A percentile compares a stretch with the other conserved stretches of the same genome.
Conservation (phyloP, 2,329 filamentous ascomycete genomes). For the Thelonectria olida region DNA sequence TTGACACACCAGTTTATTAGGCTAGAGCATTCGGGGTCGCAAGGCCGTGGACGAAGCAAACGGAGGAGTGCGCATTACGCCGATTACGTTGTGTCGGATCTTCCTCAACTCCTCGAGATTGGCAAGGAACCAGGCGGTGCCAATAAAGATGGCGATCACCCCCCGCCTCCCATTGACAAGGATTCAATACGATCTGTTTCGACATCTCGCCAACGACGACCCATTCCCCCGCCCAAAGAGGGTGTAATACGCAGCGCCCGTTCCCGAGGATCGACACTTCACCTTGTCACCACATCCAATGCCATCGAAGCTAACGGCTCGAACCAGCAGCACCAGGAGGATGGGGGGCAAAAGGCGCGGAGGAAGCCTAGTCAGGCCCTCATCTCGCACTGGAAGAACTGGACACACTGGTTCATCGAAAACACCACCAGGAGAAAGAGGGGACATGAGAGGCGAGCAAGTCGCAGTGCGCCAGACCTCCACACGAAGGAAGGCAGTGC, state of each 20-base stretch:
- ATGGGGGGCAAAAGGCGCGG: slow-evolving; percentile 56
- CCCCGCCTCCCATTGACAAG: slow-evolving; percentile 80
- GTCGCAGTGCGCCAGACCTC: slow-evolving; percentile 68
- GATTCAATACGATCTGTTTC: slow-evolving; percentile 79
- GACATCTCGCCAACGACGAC: slow-evolving; percentile 78
- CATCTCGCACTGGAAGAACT: slow-evolving; percentile 69
- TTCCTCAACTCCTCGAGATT: slow-evolving; percentile 79
- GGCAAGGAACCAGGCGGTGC: slow-evolving; percentile 53
- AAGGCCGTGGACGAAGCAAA: slow-evolving; percentile 79
- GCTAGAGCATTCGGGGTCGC: slow-evolving; percentile 58
- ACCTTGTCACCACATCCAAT: slow-evolving; percentile 77
- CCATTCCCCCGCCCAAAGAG: slow-evolving; percentile 89
- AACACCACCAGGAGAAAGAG: slow-evolving; percentile 64
- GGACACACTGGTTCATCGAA: slow-evolving; percentile 71
- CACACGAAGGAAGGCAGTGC: slow-evolving; percentile 58
- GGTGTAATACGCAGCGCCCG: slow-evolving; percentile 72
- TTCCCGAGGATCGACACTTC: slow-evolving; percentile 84
- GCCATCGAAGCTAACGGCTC: slow-evolving; percentile 50
- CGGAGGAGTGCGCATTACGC: slow-evolving; percentile 74
- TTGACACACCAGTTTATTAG: slow-evolving; percentile 55
- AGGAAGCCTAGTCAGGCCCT: slow-evolving; percentile 68
- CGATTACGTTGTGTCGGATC: slow-evolving; percentile 74
- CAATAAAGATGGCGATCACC: slow-evolving; percentile 56
- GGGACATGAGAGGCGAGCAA: slow-evolving; percentile 59
- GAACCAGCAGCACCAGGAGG: slow-evolving; percentile 42